Percentiles rank a stretch among this genome's conserved stretches.
Conservation (phyloP, 2,329 filamentous ascomycete species). For the Lasiodiplodia theobromae region DNA sequence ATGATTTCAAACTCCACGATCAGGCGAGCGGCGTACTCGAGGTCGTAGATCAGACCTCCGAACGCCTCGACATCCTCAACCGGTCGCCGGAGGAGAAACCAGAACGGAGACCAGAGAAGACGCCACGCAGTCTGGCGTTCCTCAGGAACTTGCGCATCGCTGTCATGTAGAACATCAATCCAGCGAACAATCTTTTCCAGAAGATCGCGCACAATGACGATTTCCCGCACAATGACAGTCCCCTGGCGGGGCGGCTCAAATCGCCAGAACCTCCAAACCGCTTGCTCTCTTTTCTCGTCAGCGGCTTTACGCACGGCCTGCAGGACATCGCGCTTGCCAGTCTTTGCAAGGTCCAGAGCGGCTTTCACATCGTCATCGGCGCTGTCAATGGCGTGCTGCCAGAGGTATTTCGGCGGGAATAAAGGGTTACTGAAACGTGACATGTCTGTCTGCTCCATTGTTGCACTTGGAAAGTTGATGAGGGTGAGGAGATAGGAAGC, state of each 20-base stretch:
- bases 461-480: too few species aligned
- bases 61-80: not conserved
- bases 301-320: not conserved
- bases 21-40: not conserved
- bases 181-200: constrained; percentile 1
- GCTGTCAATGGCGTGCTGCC: not conserved
- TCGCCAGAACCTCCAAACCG: not conserved
- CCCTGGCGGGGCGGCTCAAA: not conserved
- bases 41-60: not conserved
- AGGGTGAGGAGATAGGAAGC: too few species aligned
- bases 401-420: too few species aligned
- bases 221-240: not conserved
- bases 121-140: not conserved
- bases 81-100: not conserved
- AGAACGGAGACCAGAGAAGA: not conserved
- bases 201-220: not conserved
- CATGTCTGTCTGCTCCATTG: too few species aligned
- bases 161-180: not conserved
- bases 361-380: not conserved
- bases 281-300: not conserved
- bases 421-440: too few species aligned
- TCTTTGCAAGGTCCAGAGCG: not conserved
- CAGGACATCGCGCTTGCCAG: not conserved
- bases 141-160: not conserved
- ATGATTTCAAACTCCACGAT: not conserved